A percentile compares a stretch with the other conserved stretches of the same genome.
phyloP scores from a whole-genome alignment of 1,284 basidiomycete species.

The Xerocomus nothofagi region DNA sequence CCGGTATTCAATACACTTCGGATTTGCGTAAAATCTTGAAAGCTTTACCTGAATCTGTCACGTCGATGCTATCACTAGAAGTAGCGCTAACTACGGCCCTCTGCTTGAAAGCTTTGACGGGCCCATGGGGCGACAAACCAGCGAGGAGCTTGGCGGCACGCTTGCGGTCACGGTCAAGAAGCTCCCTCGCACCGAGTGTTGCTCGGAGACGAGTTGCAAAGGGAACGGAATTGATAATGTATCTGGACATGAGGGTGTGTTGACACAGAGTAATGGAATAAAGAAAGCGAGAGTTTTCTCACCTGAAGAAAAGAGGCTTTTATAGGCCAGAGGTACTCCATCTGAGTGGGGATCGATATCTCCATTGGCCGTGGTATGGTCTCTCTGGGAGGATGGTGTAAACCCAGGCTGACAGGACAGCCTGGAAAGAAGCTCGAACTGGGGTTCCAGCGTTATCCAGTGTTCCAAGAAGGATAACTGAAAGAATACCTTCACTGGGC shows the following conservation, averaged over 20 bases:
- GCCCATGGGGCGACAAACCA: conserved; percentile 53
- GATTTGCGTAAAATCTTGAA: neutral
- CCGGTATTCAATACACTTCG: conserved; percentile 10
- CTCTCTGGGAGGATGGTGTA: neutral
- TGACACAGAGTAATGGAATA: neutral
- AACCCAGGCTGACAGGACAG: neutral
- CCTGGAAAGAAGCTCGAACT: conserved; percentile 4
- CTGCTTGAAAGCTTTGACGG: conserved; percentile 20
- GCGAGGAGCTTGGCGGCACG: conserved; percentile 54
- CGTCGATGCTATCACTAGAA: conserved; percentile 43
- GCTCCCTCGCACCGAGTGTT: conserved; percentile 41
- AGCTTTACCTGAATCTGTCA: conserved; percentile 52
- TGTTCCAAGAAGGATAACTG: neutral
- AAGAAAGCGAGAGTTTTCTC: neutral
- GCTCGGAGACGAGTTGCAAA: conserved; percentile 44
- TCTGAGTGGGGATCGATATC: neutral
- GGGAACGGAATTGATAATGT: conserved; percentile 39
- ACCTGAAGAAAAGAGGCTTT: conserved; percentile 7
- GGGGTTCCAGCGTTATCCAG: neutral
- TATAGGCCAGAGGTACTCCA: conserved; percentile 19
- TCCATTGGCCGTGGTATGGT: neutral
- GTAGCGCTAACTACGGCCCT: neutral
- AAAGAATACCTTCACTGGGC: neutral
- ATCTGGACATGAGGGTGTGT: conserved; percentile 21
- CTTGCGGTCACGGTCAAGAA: conserved; percentile 52